phyloP scores from a whole-genome alignment of 2,329 filamentous ascomycete genomes.

The Cladophialophora bantiana region DNA sequence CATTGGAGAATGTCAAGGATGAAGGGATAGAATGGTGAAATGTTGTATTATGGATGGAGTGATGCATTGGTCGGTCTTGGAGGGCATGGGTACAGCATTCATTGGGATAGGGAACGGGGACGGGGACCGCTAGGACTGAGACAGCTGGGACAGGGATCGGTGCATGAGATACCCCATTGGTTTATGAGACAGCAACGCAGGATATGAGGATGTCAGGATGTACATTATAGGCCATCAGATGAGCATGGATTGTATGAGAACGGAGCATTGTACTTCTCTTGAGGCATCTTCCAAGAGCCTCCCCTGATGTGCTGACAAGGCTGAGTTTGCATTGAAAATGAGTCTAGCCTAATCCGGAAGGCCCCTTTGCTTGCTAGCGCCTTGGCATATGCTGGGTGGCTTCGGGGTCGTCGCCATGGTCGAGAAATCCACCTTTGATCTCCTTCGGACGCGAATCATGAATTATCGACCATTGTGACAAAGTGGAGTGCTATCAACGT shows the following conservation, averaged over 20 bases:
- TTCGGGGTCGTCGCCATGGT: no score
- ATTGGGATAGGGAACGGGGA: not conserved
- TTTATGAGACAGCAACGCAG: not conserved
- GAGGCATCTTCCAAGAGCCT: not conserved
- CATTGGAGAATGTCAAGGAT: slow-evolving; percentile 47
- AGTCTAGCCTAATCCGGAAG: no score
- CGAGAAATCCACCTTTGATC: no score
- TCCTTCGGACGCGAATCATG: no score
- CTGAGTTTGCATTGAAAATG: no score
- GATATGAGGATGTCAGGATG: not conserved
- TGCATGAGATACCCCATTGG: slow-evolving; percentile 5
- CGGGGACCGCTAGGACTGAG: not conserved
- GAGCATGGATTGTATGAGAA: not conserved
- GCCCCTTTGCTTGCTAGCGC: no score
- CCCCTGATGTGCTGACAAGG: no score
- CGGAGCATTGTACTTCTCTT: not conserved
- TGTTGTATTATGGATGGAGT: not conserved
- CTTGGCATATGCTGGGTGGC: no score
- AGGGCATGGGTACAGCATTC: not conserved
- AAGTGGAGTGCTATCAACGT: not conserved
- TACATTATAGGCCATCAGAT: not conserved
- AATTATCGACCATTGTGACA: not conserved
- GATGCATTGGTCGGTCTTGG: not conserved
- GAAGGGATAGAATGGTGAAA: slow-evolving; percentile 48
- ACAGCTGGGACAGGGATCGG: not conserved